These are phyloP conservation scores for Amaranthus tricolor DNA, from an alignment of 179 eudicot genomes.

Conservation along the genomic window DNA sequence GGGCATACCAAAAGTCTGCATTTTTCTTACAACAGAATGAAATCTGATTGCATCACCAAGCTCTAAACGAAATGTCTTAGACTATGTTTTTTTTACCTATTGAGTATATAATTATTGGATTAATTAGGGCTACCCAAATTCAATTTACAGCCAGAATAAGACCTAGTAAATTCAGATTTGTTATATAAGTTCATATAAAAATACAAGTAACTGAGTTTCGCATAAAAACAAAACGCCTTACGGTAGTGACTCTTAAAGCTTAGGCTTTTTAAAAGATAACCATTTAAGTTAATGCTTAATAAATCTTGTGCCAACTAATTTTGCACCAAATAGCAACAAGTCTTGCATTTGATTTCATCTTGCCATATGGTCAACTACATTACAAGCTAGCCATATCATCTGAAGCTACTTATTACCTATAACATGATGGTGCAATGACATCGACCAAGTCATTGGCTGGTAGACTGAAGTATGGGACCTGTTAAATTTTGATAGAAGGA, in stretches of 20 bases:
- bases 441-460: conserved; percentile 96
- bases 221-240: background rate
- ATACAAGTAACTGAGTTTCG: too few relatives aligned
- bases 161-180: too few relatives aligned
- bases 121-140: too few relatives aligned
- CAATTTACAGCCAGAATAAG: too few relatives aligned
- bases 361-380: background rate
- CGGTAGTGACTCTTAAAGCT: background rate
- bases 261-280: background rate
- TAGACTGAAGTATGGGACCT: conserved; percentile 95
- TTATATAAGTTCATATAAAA: too few relatives aligned
- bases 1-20: background rate
- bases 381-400: background rate
- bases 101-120: too few relatives aligned
- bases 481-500: conserved; percentile 29
- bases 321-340: background rate
- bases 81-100: too few relatives aligned
- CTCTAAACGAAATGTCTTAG: background rate
- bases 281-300: too few relatives aligned
- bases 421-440: conserved; percentile 98
- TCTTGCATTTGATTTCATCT: background rate
- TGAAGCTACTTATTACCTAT: conserved; percentile 51
- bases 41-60: background rate
- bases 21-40: background rate
- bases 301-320: too few relatives aligned